Base-by-base conservation (phyloP, 345 rosid species). In the Brassica rapa region DNA sequence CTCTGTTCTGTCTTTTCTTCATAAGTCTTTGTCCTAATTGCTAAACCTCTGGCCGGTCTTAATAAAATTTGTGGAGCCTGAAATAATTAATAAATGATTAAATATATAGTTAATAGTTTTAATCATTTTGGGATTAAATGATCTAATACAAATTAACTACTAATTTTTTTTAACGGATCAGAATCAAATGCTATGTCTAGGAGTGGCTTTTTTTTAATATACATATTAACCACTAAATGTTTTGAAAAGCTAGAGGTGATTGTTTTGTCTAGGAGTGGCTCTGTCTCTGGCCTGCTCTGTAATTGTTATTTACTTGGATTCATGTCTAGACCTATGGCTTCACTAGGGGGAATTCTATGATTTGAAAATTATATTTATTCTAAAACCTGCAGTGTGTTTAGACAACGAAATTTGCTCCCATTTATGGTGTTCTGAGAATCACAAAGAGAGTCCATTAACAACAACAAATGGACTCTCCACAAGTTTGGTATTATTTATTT, bases 381-480 rank as follows among this genome's bases (percentile, higher is more conserved):
- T 61, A 12, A 43, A 68, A 57, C 15, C 62, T 79, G 71, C 75
- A 62, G 82, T 73, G 75, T 73, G 60, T 69, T 70, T 80, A 62
- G 76, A 80, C 16, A 80, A 70, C 61, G 10, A 70, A 72, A 55
- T 74, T 74, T 74, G 72, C 6, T 80, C 70, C 62, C 76, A 74
- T 73, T 60, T 60, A 25, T 68, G 82, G 74, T 68, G 15, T 79
- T 79, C 60, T 73, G 73, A 62, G 66, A 77, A 67, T 67, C 66
- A 73, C 8, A 68, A 66, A 51, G 70, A 79, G 75, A 51, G 73
- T 73, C 66, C 82, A 33, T 63, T 79, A 4, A 46, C 70, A 24
- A 46, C 70, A 24, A 46, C 59, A 5, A 29, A 61, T 49, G 74
- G 70, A 49, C 30, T 73, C 43, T 78, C 62, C 5, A 67, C 25